Percentiles rank a stretch among this genome's conserved stretches.
These are phyloP conservation scores for Wickerhamomyces sydowiorum DNA, from an alignment of 805 yeast species.

Conservation along the genomic window DNA sequence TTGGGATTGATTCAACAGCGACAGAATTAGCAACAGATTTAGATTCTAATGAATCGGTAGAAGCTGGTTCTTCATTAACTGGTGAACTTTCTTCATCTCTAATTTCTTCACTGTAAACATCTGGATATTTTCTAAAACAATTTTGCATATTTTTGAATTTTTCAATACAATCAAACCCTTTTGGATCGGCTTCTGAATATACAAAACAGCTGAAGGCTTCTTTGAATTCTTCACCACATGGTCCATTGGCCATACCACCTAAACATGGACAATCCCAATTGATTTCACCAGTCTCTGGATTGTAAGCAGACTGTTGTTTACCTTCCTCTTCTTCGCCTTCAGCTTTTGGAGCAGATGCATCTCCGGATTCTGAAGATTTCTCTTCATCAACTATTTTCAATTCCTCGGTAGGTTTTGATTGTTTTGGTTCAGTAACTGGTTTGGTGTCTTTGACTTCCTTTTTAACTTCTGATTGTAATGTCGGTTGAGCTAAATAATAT, in stretches of 20 bases:
- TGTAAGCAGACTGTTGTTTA: constrained; percentile 65
- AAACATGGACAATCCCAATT: constrained; percentile 99
- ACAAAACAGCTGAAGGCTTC: constrained; percentile 94
- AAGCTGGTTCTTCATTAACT: too few species aligned
- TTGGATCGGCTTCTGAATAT: constrained; percentile 90
- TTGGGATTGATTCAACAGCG: constrained; percentile 3
- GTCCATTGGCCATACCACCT: constrained; percentile 99
- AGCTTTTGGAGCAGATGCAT: constrained; percentile 2
- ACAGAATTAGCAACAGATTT: constrained; percentile 11
- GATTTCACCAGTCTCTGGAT: constrained; percentile 97
- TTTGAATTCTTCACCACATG: constrained; percentile 95
- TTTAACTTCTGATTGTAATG: constrained; percentile 15
- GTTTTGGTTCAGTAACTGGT: not conserved
- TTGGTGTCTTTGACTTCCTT: not conserved
- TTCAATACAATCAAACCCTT: constrained; percentile 92
- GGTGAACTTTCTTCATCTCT: constrained; percentile 63
- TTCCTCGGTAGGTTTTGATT: constrained; percentile 1
- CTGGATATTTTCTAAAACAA: constrained; percentile 91
- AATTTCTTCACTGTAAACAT: constrained; percentile 86
- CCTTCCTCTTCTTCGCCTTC: constrained; percentile 29
- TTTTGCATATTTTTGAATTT: constrained; percentile 89
- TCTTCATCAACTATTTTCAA: not conserved
- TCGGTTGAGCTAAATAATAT: constrained; percentile 9
- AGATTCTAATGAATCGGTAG: constrained; percentile 10
- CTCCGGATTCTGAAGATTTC: constrained; percentile 1